Conservation (phyloP, 805 yeast genomes). For the Yamadazyma ubonensis region DNA sequence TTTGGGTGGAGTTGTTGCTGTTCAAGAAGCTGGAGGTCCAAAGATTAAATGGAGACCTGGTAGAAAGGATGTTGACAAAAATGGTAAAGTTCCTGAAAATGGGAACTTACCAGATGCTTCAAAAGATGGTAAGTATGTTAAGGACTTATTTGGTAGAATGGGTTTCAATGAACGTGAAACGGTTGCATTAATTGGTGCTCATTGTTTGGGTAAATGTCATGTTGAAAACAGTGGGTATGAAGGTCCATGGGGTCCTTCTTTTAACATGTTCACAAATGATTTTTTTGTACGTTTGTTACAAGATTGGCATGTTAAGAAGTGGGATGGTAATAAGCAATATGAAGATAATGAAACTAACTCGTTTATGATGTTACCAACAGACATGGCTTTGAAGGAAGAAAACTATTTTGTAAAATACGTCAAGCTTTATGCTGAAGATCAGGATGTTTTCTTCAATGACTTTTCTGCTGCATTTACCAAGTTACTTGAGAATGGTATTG, state of each 20-base stretch:
- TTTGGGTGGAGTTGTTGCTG: conserved; percentile 72
- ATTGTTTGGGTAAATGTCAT: conserved; percentile 42
- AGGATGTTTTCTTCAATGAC: conserved; percentile 49
- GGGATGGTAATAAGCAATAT: conserved; percentile 43
- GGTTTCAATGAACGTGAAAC: conserved; percentile 39
- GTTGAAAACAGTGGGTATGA: conserved; percentile 36
- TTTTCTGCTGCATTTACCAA: conserved; percentile 46
- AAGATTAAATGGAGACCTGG: conserved; percentile 82
- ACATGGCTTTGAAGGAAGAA: conserved; percentile 52
- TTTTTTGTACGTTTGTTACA: conserved; percentile 39
- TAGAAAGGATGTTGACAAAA: conserved; percentile 56
- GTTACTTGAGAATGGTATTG: conserved; percentile 45
- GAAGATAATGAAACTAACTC: conserved; percentile 39
- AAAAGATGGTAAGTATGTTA: conserved; percentile 61
- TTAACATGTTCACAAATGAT: conserved; percentile 42
- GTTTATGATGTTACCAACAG: conserved; percentile 60
- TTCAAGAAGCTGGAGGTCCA: conserved; percentile 80
- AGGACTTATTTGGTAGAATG: conserved; percentile 60
- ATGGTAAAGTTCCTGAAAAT: conserved; percentile 54
- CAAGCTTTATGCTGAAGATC: conserved; percentile 49
- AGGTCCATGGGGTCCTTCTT: conserved; percentile 47
- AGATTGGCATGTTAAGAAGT: conserved; percentile 52
- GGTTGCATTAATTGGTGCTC: conserved; percentile 44
- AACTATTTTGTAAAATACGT: conserved; percentile 44
- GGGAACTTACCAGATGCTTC: conserved; percentile 77